phyloP scores from a whole-genome alignment of 148 eudicot species.

The Heliosperma pusillum region DNA sequence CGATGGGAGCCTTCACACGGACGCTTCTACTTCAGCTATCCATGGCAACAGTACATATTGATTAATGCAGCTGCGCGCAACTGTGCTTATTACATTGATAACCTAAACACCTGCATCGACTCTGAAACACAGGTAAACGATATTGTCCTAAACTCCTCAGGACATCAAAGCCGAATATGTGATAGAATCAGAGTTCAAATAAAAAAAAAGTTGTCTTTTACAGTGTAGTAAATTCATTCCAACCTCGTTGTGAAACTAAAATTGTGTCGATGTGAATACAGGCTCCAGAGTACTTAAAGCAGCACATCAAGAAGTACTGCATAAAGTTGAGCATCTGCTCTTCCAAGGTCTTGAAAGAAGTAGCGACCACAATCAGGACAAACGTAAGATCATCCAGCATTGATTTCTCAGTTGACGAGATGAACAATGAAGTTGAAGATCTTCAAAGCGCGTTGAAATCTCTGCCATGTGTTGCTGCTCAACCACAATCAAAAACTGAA shows the following conservation, averaged over 20 bases:
- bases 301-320: constrained; percentile 45
- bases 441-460: constrained; percentile 57
- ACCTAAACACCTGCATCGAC: constrained; percentile 51
- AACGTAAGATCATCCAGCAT: constrained; percentile 51
- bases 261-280: too few species aligned
- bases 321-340: constrained; percentile 44
- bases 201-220: too few species aligned
- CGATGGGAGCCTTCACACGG: constrained; percentile 95
- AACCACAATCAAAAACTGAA: constrained; percentile 4
- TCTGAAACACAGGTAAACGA: constrained; percentile 52
- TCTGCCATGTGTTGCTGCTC: constrained; percentile 31
- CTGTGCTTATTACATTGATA: constrained; percentile 68
- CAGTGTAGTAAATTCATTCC: too few species aligned
- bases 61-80: constrained; percentile 59
- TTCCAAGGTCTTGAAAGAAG: constrained; percentile 58
- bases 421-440: constrained; percentile 58
- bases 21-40: constrained; percentile 58
- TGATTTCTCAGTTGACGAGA: constrained; percentile 43
- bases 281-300: constrained; percentile 59
- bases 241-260: too few species aligned
- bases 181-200: too few species aligned
- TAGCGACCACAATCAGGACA: constrained; percentile 42
- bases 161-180: too few species aligned
- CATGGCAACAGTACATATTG: constrained; percentile 79
- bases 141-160: too few species aligned